Percentiles rank a stretch among this genome's conserved stretches.
These are phyloP conservation scores for Apiospora pterosperma DNA, from an alignment of 2,329 filamentous ascomycete species.

Conservation along the genomic window DNA sequence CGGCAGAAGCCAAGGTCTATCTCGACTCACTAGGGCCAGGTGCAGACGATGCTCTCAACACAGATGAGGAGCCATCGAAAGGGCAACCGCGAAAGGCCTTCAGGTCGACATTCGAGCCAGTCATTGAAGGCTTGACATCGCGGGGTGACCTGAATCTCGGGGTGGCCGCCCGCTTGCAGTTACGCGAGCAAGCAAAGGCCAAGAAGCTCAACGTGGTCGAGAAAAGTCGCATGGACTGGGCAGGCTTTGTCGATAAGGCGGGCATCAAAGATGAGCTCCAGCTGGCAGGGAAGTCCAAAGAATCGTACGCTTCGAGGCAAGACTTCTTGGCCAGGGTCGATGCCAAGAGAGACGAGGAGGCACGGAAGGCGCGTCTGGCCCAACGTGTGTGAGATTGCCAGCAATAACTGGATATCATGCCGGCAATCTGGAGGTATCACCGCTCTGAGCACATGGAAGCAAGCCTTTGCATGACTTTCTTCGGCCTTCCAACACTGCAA, in stretches of 20 bases:
- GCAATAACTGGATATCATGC: background rate
- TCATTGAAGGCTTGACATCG: constrained; percentile 37
- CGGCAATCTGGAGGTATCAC: background rate
- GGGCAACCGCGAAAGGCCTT: constrained; percentile 52
- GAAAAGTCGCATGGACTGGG: constrained; percentile 73
- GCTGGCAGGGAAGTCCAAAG: constrained; percentile 62
- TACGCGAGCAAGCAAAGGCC: constrained; percentile 44
- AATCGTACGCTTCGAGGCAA: constrained; percentile 58
- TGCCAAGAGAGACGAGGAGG: constrained; percentile 58
- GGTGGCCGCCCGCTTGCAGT: constrained; percentile 43
- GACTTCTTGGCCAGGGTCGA: constrained; percentile 66
- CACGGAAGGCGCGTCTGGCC: constrained; percentile 48
- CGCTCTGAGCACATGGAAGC: background rate
- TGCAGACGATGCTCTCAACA: constrained; percentile 18
- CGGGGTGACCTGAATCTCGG: constrained; percentile 59
- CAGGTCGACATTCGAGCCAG: constrained; percentile 61
- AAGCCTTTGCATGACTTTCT: background rate
- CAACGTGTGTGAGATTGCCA: constrained; percentile 23
- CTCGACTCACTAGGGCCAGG: constrained; percentile 45
- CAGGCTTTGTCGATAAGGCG: constrained; percentile 67
- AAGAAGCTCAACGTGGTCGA: constrained; percentile 69
- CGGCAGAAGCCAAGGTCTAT: constrained; percentile 63
- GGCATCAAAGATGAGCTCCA: constrained; percentile 67
- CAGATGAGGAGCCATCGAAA: constrained; percentile 30
- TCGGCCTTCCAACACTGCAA: background rate